Base-by-base conservation (phyloP, 345 rosid species). In the Euphorbia peplus region DNA sequence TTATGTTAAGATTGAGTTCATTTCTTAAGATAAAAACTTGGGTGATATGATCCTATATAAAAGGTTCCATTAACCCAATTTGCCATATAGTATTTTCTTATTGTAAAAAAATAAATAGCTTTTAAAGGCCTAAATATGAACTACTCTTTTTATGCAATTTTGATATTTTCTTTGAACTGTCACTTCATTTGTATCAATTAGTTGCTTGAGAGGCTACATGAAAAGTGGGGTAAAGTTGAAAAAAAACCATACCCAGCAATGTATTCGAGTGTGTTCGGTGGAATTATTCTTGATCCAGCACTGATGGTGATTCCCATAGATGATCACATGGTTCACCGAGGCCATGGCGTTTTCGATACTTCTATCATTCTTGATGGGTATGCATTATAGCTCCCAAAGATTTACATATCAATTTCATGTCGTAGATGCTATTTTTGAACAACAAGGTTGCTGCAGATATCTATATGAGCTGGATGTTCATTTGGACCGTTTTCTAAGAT, bases 251-350 rank as follows among this genome's bases (percentile, higher is more conserved):
- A 83, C 66, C 93, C 87, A 21, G 90, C 87, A 52, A 86, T 88
- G 87, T 88, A 86, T 76, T 88, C 93, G 44, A 88, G 88, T 58
- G 56, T 80, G 32, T 88, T 64, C 70, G 87, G 90, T 41, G 90
- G 93, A 60, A 83, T 88, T 57, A 75, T 82, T 69, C 87, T 86
- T 18, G 90, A 88, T 75, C 89, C 89, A 18, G 86, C 89, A 35
- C 70, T 86, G 87, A 86, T 88, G 90, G 83, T 84, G 22, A 80
- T 88, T 60, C 90, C 90, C 11, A 82, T 88, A 16, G 93, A 88
- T 37, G 93, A 86, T 80, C 93, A 88, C 78, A 88, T 84, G 89
- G 93, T 86, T 70, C 93, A 88, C 68, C 79, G 89, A 57, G 89
- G 93, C 4, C 93, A 86, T 44, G 89, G 89, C 1, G 90, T 88